Percentiles rank a stretch among this genome's conserved stretches.
Conservation (phyloP, 345 rosid genomes). For the Dipteronia sinensis region DNA sequence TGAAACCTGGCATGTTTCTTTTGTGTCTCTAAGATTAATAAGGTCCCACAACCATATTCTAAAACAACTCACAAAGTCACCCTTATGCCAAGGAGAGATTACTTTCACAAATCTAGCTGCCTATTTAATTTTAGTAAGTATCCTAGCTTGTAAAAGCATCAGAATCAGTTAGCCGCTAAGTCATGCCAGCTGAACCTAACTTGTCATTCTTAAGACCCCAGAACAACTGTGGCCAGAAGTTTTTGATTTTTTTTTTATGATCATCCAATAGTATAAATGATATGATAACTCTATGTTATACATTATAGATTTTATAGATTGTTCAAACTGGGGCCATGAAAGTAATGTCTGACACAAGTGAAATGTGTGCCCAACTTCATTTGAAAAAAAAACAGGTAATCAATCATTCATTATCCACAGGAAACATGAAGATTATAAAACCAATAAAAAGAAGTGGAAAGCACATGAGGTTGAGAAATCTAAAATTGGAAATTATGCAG, state of each 20-base stretch:
- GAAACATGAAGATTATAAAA: background rate
- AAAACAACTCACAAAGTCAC: background rate
- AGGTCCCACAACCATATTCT: background rate
- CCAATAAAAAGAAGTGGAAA: background rate
- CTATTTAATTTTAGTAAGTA: too few species aligned
- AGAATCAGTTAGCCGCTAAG: background rate
- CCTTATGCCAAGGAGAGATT: too few species aligned
- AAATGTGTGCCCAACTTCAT: background rate
- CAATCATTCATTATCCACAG: background rate
- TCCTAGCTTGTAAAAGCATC: background rate
- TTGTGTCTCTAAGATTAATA: background rate
- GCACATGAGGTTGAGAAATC: background rate
- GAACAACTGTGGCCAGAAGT: background rate
- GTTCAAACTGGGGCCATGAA: background rate
- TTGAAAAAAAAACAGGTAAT: background rate
- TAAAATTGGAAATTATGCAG: background rate
- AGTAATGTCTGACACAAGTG: background rate
- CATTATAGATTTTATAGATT: too few species aligned
- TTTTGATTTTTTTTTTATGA: background rate
- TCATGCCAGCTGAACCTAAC: background rate
- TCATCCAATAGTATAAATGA: background rate
- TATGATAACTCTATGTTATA: background rate
- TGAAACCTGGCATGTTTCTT: background rate
- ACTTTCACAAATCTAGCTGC: background rate
- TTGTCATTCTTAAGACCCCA: background rate